Conservation (phyloP, 371 early-diverging fungal species). For the Mucor lusitanicus region DNA sequence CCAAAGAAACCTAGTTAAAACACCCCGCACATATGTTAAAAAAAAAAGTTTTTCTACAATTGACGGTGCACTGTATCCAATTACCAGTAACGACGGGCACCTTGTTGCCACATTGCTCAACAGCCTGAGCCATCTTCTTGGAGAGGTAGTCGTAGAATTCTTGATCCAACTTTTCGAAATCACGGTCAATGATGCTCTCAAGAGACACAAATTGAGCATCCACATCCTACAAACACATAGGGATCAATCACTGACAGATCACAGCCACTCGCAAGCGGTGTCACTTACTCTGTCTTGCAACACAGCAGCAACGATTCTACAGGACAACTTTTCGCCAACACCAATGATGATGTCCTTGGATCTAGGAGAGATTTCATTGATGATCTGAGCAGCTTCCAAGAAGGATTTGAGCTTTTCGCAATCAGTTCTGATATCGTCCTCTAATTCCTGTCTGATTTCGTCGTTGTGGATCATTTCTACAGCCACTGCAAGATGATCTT, state of each 20-base stretch:
- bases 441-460: conserved; percentile 56
- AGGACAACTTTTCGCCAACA: conserved; percentile 92
- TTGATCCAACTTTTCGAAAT: conserved; percentile 87
- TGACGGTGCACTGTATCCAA: background rate
- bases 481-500: conserved; percentile 80
- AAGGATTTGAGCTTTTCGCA: conserved; percentile 80
- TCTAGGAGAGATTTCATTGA: conserved; percentile 95
- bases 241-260: background rate
- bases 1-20: conserved; percentile 84
- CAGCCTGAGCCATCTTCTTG: conserved; percentile 63
- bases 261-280: background rate
- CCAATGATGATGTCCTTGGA: conserved; percentile 95
- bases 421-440: conserved; percentile 67
- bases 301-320: conserved; percentile 85
- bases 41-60: background rate
- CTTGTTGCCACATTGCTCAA: conserved; percentile 65
- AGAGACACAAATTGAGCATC: conserved; percentile 85
- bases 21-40: background rate
- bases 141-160: conserved; percentile 90
- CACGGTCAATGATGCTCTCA: conserved; percentile 79
- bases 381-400: conserved; percentile 91
- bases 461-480: conserved; percentile 56
- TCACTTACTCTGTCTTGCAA: conserved; percentile 64
- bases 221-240: conserved; percentile 60
- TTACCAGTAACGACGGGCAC: conserved; percentile 88